Evolutionary conservation across 208 protist genomes (phyloP), one percentile per base, ranked within the genome.

Genomic region (Naegleria gruberi): DNA sequence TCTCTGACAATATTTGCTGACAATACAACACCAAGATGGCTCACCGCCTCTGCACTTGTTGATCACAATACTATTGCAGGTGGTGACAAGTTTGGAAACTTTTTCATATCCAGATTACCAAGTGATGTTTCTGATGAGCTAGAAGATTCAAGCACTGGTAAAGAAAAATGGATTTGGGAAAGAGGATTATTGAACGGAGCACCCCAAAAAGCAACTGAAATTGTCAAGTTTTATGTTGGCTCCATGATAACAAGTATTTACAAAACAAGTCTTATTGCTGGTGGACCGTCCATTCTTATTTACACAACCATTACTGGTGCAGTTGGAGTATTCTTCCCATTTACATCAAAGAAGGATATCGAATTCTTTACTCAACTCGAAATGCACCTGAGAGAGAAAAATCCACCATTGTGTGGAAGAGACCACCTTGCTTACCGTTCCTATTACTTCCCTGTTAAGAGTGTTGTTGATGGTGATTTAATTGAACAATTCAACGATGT

Each of bases 61-160:
- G 97, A 98, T 92, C 96, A 96, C 88, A 87, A 96, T 91, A 97
- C 96, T 0, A 91, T 98, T n/a, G 94, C 92, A 4, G 95, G 90
- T 19, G 92, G 90, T 17, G 96, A 98, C 92, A 97, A 97, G 91
- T 97, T 98, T 92, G 97, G 97, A 42, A 97, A 97, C 89, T 82
- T 98, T 41, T 96, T 94, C 85, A 87, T 98, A 12, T 46, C 92
- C 0, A 92, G 96, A 57, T 89, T 97, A 51, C 94, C 94, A 10
- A 34, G 77, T 17, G 85, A 95, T 7, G 92, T 94, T 15, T 82
- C 73, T 26, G 93, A 95, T 6, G 93, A 94, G 0, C 19, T 93
- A 0, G 91, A 95, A 77, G 91, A 93, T 37, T 65, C 51, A 43
- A 90, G 0, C 44, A 82, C 73, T 93, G 88, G 65, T 89, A 90